Percentiles rank a stretch among this genome's conserved stretches.
These are phyloP conservation scores for Suhomyces kilbournensis DNA, from an alignment of 805 yeast genomes.

Conservation along the genomic window DNA sequence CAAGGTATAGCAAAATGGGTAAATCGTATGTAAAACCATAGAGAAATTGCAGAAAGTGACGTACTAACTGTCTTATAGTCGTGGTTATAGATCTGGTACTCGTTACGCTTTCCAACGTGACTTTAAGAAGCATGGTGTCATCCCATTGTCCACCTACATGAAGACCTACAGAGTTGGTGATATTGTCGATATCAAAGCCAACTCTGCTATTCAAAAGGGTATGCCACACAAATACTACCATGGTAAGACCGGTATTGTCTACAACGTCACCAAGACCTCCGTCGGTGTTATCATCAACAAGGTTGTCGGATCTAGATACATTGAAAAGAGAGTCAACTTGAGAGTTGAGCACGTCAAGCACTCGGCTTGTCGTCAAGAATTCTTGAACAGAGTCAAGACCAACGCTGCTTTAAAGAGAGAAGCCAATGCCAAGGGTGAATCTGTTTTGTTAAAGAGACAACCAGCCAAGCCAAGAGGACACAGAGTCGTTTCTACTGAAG, in stretches of 20 bases:
- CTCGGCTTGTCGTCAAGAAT: slow-evolving; percentile 99
- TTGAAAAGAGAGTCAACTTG: slow-evolving; percentile 97
- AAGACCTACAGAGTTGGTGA: slow-evolving; percentile 98
- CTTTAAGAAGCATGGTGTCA: slow-evolving; percentile 95
- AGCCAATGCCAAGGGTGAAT: slow-evolving; percentile 92
- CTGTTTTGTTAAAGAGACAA: slow-evolving; percentile 93
- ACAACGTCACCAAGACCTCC: slow-evolving; percentile 97
- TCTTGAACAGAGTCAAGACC: slow-evolving; percentile 95
- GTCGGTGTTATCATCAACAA: slow-evolving; percentile 98
- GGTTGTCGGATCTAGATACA: slow-evolving; percentile 98
- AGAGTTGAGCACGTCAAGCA: slow-evolving; percentile 99
- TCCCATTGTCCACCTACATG: slow-evolving; percentile 94
- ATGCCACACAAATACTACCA: slow-evolving; percentile 99
- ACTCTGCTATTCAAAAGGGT: slow-evolving; percentile 99
- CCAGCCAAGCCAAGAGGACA: slow-evolving; percentile 97
- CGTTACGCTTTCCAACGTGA: slow-evolving; percentile 99
- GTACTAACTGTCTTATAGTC: slow-evolving; percentile 36
- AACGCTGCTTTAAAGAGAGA: slow-evolving; percentile 91
- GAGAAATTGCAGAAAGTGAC: not conserved
- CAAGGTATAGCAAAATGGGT: slow-evolving; percentile 29
- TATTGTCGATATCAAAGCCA: slow-evolving; percentile 98
- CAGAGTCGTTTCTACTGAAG: slow-evolving; percentile 76
- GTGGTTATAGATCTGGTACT: slow-evolving; percentile 99
- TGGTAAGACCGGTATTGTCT: slow-evolving; percentile 99
- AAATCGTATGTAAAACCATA: slow-evolving; percentile 29